Conservation (phyloP, 192 early-diverging fungal genomes). For the Entomortierella lignicola region DNA sequence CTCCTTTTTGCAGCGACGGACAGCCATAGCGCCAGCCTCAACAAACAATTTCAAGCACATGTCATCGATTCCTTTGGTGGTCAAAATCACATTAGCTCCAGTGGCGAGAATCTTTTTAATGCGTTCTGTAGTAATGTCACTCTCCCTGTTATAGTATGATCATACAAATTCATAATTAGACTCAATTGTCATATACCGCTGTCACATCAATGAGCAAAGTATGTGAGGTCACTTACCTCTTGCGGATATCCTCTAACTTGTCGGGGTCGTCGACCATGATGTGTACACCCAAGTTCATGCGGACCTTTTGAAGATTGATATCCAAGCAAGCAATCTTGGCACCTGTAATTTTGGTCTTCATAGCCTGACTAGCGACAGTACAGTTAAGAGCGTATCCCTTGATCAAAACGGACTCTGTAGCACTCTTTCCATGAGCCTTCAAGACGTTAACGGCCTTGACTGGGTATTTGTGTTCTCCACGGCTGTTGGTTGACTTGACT, state of each 20-base stretch:
- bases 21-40: constrained; percentile 97
- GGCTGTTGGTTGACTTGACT: constrained; percentile 88
- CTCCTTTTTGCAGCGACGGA: constrained; percentile 95
- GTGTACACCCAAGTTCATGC: constrained; percentile 98
- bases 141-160: constrained; percentile 73
- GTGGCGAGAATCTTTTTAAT: constrained; percentile 95
- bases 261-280: constrained; percentile 99
- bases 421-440: constrained; percentile 96
- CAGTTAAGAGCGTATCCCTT: constrained; percentile 98
- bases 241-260: constrained; percentile 95
- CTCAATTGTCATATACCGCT: not conserved
- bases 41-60: constrained; percentile 98
- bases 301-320: constrained; percentile 98
- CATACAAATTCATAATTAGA: no score
- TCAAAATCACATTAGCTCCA: constrained; percentile 97
- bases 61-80: constrained; percentile 99
- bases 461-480: constrained; percentile 92
- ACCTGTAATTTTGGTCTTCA: constrained; percentile 85
- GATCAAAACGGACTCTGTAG: constrained; percentile 86
- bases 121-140: constrained; percentile 95
- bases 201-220: no score
- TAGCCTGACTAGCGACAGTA: constrained; percentile 95
- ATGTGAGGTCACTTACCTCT: constrained; percentile 63
- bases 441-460: constrained; percentile 98
- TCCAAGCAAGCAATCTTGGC: constrained; percentile 98